Conservation (phyloP, 208 protist genomes). For the Trypanosoma vivax region DNA sequence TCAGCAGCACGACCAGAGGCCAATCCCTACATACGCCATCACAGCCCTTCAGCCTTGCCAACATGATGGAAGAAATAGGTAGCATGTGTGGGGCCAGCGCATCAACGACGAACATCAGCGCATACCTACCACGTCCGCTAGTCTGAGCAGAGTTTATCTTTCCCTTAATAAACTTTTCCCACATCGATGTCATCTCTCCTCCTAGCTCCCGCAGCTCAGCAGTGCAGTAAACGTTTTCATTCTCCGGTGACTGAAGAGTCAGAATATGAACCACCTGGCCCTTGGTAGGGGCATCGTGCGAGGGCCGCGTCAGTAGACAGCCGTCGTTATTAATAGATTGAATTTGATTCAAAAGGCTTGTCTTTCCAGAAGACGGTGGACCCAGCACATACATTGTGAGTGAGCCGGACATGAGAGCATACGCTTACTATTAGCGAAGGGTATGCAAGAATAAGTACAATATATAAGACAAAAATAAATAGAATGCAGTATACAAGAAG, state of each 20-base stretch:
- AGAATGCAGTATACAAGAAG: no score
- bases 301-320: slow-evolving; percentile 17
- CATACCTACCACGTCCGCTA: slow-evolving; percentile 6
- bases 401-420: slow-evolving; percentile 12
- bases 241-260: slow-evolving; percentile 9
- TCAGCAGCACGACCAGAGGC: slow-evolving; percentile 48
- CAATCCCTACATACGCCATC: slow-evolving; percentile 41
- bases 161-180: slow-evolving; percentile 59
- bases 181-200: slow-evolving; percentile 40
- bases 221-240: slow-evolving; percentile 1
- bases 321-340: slow-evolving; percentile 22
- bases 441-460: no score
- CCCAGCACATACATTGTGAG: slow-evolving; percentile 58
- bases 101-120: slow-evolving; percentile 69
- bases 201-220: slow-evolving; percentile 66
- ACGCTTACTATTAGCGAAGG: no score
- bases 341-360: slow-evolving; percentile 54
- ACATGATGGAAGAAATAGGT: slow-evolving; percentile 27
- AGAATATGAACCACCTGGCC: slow-evolving; percentile 62
- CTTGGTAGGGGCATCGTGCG: slow-evolving; percentile 36
- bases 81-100: slow-evolving; percentile 52
- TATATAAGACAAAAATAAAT: no score
- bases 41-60: slow-evolving; percentile 25
- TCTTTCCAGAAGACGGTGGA: slow-evolving; percentile 59
- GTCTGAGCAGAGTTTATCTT: slow-evolving; percentile 11